Evolutionary conservation across 2,329 filamentous ascomycete species (phyloP), one percentile per base, ranked within the genome.

Genomic region (Thielaviopsis musarum): DNA sequence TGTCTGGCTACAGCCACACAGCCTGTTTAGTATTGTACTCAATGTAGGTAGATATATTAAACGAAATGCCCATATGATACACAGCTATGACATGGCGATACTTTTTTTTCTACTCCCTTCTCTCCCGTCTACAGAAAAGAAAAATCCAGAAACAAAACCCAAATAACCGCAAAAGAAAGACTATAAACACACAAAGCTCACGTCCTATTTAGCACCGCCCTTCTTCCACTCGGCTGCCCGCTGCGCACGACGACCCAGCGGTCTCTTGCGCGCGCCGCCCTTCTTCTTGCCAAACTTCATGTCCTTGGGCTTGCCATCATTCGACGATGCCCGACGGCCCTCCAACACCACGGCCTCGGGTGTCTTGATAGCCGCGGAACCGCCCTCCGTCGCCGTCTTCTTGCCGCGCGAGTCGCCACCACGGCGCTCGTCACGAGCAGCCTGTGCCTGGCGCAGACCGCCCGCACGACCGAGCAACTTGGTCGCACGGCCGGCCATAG

Each of bases 301-400:
- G 65, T 81, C 81, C 69, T 74, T 84, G 49, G 81, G 81, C 66
- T 76, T 83, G 4, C 80, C 84, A 62, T 84, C 81, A 60, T 77
- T 84, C 34, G 77, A 73, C 59, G 79, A 87, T 10, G 88, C 88
- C 58, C 88, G 78, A 63, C 85, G 83, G 0, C 88, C 88, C 69
- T 94, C 88, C 66, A 91, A 91, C n/a, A 91, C 79, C 63, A 91
- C 80, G 24, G n/a, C 19, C 70, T 90, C 85, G 0, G 85, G 84
- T 1, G 78, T 77, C 70, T 81, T 79, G 64, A 79, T 69, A 5
- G 59, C 67, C 51, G 56, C 62, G 62, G 21, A 63, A 62, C 19
- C 62, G 63, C 48, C 62, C 65, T 52, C 62, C 63, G 56, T 62
- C 65, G 58, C 65, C 19, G 57, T 48, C 49, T 28, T 28, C 45